A percentile compares a stretch with the other conserved stretches of the same genome.
Evolutionary conservation across 495 filamentous ascomycete species (phyloP).

Genomic region (Aspergillus affinis): DNA sequence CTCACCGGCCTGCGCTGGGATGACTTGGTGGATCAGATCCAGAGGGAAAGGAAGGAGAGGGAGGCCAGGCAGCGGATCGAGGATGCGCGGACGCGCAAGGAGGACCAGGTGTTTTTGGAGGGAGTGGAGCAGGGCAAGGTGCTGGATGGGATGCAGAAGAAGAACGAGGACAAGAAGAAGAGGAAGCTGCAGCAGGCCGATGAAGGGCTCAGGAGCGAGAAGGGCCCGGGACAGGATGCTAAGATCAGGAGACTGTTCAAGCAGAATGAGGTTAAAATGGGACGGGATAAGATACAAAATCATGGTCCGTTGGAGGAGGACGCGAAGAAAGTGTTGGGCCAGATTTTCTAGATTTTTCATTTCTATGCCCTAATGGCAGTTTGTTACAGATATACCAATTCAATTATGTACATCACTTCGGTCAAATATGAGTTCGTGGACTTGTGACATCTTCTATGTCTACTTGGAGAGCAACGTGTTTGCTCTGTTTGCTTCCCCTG

Average conservation of each 20-base stretch:
- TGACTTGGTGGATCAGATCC: conserved; percentile 63
- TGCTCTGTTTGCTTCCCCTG: conserved; percentile 1
- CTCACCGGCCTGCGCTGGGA: conserved; percentile 81
- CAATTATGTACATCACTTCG: neutral
- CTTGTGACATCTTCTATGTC: too few species aligned
- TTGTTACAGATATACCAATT: conserved; percentile 14
- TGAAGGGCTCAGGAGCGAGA: conserved; percentile 17
- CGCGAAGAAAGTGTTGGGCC: conserved; percentile 74
- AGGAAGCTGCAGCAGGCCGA: conserved; percentile 22
- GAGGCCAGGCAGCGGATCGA: conserved; percentile 76
- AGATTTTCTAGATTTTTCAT: conserved; percentile 59
- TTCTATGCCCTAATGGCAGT: conserved; percentile 5
- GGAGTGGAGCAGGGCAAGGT: conserved; percentile 84
- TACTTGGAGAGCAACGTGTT: too few species aligned
- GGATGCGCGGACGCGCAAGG: conserved; percentile 71
- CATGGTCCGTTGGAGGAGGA: conserved; percentile 58
- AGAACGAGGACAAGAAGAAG: conserved; percentile 61
- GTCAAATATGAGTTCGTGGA: neutral
- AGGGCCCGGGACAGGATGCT: conserved; percentile 26
- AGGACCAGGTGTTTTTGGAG: conserved; percentile 78
- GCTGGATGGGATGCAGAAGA: conserved; percentile 65
- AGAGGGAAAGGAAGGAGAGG: conserved; percentile 79
- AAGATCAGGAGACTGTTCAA: conserved; percentile 14
- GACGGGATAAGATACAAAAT: conserved; percentile 39
- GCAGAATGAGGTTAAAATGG: conserved; percentile 13